Evolutionary conservation across 1,284 basidiomycete genomes (phyloP).

Genomic region (Ceratorhiza oryzae-sativae): DNA sequence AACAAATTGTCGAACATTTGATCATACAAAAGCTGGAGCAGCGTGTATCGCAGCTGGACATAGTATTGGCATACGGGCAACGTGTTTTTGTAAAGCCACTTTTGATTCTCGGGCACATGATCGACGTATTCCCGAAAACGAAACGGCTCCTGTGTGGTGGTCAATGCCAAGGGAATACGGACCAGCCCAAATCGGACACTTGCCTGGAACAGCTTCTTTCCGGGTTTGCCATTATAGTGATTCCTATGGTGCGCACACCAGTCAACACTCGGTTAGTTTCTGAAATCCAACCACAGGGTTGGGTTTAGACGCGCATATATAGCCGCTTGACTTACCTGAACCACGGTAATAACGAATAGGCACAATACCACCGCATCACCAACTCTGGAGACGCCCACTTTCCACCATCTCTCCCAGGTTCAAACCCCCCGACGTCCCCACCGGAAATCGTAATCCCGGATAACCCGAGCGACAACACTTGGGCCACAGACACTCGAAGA

Average conservation of each 20-base stretch:
- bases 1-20: slow-evolving; percentile 41
- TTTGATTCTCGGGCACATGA: slow-evolving; percentile 20
- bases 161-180: neutral
- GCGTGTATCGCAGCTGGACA: slow-evolving; percentile 35
- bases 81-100: slow-evolving; percentile 27
- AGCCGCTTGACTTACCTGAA: slow-evolving; percentile 8
- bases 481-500: slow-evolving; percentile 36
- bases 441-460: slow-evolving; percentile 39
- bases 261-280: neutral
- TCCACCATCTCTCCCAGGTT: neutral
- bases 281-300: neutral
- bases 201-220: slow-evolving; percentile 36
- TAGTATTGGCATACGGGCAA: slow-evolving; percentile 37
- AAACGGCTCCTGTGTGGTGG: slow-evolving; percentile 21
- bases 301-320: neutral
- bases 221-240: slow-evolving; percentile 34
- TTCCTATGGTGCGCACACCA: slow-evolving; percentile 2
- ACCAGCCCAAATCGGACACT: neutral
- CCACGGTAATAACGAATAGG: slow-evolving; percentile 37
- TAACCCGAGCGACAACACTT: slow-evolving; percentile 38
- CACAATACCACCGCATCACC: slow-evolving; percentile 39
- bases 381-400: slow-evolving; percentile 36
- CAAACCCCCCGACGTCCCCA: slow-evolving; percentile 38
- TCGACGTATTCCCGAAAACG: slow-evolving; percentile 2
- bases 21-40: slow-evolving; percentile 38